Percentiles rank a stretch among this genome's conserved stretches.
Conservation (phyloP, 495 filamentous ascomycete genomes). For the Penicillium fimorum region DNA sequence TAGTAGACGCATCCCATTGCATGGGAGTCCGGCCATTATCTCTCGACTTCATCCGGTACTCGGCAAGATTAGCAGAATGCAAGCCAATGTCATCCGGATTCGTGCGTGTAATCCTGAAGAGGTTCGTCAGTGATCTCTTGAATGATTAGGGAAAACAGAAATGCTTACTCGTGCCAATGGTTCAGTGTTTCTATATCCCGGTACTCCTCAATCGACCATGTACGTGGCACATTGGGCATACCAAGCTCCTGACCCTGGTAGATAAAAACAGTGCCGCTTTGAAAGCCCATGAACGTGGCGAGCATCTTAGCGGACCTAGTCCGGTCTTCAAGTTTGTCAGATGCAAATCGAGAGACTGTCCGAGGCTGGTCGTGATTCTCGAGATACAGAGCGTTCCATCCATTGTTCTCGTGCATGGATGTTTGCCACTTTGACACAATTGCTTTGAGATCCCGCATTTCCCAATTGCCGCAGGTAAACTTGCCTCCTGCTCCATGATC, state of each 20-base stretch:
- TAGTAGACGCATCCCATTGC: too few species aligned
- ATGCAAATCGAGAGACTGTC: conserved; percentile 54
- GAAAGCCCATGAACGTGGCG: conserved; percentile 49
- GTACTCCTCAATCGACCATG: conserved; percentile 7
- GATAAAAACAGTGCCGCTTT: conserved; percentile 63
- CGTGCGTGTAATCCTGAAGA: too few species aligned
- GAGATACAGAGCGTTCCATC: conserved; percentile 61
- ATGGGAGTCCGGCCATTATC: too few species aligned
- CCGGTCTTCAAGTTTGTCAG: conserved; percentile 33
- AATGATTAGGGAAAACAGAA: too few species aligned
- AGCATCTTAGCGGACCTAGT: conserved; percentile 54
- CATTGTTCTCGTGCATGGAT: conserved; percentile 41
- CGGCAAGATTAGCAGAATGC: too few species aligned
- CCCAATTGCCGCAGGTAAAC: conserved; percentile 1
- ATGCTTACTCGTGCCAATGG: too few species aligned
- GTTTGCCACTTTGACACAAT: conserved; percentile 56
- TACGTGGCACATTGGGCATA: conserved; percentile 54
- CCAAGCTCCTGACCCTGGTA: conserved; percentile 72
- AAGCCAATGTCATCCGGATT: too few species aligned
- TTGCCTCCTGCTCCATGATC: conserved; percentile 18
- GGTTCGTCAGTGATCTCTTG: too few species aligned
- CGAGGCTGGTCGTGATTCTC: conserved; percentile 62
- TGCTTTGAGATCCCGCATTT: conserved; percentile 37
- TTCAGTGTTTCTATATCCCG: conserved; percentile 58
- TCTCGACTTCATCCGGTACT: too few species aligned